Base-by-base conservation (phyloP, 306 rosid genomes). In the Sophora flavescens region DNA sequence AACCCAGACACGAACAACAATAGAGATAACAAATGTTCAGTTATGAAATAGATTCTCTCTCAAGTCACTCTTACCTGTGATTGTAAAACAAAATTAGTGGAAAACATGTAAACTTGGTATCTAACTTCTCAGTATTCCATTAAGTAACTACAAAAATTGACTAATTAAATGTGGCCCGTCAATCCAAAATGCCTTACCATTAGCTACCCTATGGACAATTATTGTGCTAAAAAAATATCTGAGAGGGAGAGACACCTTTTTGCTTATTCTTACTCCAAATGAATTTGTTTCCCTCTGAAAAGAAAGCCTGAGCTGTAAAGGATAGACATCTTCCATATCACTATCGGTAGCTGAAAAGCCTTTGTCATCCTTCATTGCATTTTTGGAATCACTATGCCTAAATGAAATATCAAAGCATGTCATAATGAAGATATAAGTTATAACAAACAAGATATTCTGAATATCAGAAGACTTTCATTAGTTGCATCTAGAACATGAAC, bases 371-470 rank as follows among this genome's bases (percentile, higher is more conserved):
- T 88, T 95, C 68, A 42, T 60, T 64, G 90, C 78, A 33, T 66
- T 80, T 86, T 89, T 92, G 9, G 89, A 87, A 83, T 88, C 93
- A 78, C 92, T 95, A 67, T 95, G 98, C 97, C 97, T 95, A 79
- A 68, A 80, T 18, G 36, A 48, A 68, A 75, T 72, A 82, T 58
- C 70, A 80, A 68, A 69, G 75, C 45, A 72, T 17, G n/a, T 79
- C 50, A 66, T 68, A n/a, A 70, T n/a, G n/a, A n/a, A n/a, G n/a
- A n/a, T n/a, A n/a, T n/a, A n/a, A n/a, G n/a, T n/a, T n/a, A n/a
- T n/a, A n/a, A n/a, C n/a, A n/a, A n/a, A n/a, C n/a, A n/a, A n/a
- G n/a, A n/a, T n/a, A n/a, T n/a, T n/a, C n/a, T n/a, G n/a, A n/a
- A n/a, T n/a, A n/a, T n/a, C n/a, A n/a, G n/a, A n/a, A n/a, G n/a